phyloP scores from a whole-genome alignment of 352 stramenopile genomes.

The Phytophthora cryptogea region DNA sequence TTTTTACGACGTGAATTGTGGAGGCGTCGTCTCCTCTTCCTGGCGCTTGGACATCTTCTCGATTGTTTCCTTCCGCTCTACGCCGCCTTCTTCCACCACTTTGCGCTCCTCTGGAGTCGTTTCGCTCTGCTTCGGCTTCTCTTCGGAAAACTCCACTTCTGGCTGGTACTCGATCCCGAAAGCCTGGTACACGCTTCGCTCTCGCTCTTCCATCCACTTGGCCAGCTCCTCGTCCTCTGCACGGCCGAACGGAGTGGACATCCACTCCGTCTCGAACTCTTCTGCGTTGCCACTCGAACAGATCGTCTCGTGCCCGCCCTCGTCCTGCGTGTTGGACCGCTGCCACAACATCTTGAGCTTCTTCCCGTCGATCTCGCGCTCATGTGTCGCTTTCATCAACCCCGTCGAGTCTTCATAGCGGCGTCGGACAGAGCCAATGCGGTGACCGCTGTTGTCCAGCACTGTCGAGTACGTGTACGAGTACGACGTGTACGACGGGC shows the following conservation, averaged over 20 bases:
- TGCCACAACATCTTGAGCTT: conserved; percentile 63
- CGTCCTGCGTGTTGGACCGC: conserved; percentile 48
- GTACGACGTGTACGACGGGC: conserved; percentile 56
- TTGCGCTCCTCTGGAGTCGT: conserved; percentile 23
- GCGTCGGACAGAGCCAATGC: conserved; percentile 54
- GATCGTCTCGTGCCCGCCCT: conserved; percentile 56
- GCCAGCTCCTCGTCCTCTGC: conserved; percentile 42
- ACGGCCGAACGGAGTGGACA: conserved; percentile 63
- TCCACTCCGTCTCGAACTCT: conserved; percentile 71
- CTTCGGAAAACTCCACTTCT: neutral
- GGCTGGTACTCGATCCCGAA: conserved; percentile 50
- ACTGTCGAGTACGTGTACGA: conserved; percentile 69
- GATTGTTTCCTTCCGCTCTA: conserved; percentile 58
- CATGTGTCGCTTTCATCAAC: conserved; percentile 67
- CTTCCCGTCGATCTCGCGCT: conserved; percentile 70
- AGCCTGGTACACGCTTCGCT: conserved; percentile 32
- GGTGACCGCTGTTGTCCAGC: conserved; percentile 61
- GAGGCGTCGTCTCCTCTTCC: conserved; percentile 72
- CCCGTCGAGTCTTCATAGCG: conserved; percentile 82
- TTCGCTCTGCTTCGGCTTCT: conserved; percentile 14
- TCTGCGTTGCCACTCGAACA: conserved; percentile 44
- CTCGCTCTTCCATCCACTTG: conserved; percentile 33
- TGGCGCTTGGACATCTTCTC: conserved; percentile 59
- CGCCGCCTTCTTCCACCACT: conserved; percentile 21
- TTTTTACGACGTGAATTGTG: conserved; percentile 32